These are phyloP conservation scores for Clitopilus passeckerianus DNA, from an alignment of 768 basidiomycete genomes.

Conservation along the genomic window DNA sequence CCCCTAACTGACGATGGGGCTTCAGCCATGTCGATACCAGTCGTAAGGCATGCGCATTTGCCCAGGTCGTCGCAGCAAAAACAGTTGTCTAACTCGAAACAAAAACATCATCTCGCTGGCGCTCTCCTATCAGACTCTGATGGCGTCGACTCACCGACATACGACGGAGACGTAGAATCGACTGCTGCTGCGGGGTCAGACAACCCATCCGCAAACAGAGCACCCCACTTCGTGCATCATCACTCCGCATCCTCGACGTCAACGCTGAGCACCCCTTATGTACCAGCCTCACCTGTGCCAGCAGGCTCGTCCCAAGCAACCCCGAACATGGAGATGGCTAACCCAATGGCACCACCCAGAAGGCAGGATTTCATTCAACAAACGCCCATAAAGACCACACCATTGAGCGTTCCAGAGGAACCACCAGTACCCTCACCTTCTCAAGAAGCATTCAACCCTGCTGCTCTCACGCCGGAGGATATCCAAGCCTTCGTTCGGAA, in stretches of 20 bases:
- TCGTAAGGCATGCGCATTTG: conserved; percentile 20
- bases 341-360: conserved; percentile 15
- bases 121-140: conserved; percentile 62
- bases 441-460: conserved; percentile 51
- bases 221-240: conserved; percentile 27
- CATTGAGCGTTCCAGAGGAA: conserved; percentile 29
- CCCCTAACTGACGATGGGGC: conserved; percentile 74
- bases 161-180: conserved; percentile 87
- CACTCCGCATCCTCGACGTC: conserved; percentile 45
- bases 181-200: conserved; percentile 59
- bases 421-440: conserved; percentile 35
- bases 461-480: conserved; percentile 65
- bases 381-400: conserved; percentile 16
- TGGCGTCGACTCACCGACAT: conserved; percentile 81
- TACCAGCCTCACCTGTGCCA: conserved; percentile 14
- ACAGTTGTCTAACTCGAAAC: conserved; percentile 11
- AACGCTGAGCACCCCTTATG: conserved; percentile 44
- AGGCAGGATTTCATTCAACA: conserved; percentile 20
- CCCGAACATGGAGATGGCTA: conserved; percentile 17
- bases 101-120: conserved; percentile 51
- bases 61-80: conserved; percentile 5
- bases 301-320: conserved; percentile 15
- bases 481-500: conserved; percentile 72
- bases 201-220: conserved; percentile 21
- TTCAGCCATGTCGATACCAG: conserved; percentile 45